Evolutionary conservation across 441 rosid species (phyloP).

Genomic region (Geranium incanum): DNA sequence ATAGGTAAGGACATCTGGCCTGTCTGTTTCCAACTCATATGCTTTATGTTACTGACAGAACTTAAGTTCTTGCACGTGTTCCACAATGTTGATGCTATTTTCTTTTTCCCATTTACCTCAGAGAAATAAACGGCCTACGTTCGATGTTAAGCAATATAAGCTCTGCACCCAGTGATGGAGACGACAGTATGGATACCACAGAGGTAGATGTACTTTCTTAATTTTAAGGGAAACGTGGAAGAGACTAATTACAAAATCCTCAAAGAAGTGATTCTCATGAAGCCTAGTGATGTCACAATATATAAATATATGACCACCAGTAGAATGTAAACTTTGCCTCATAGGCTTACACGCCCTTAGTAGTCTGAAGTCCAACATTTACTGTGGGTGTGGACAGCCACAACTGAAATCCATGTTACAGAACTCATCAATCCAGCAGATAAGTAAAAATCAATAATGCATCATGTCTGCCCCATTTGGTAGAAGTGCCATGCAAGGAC

Average conservation of each 20-base stretch:
- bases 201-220: conserved; percentile 37
- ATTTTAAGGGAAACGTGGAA: not conserved
- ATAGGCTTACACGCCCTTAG: not conserved
- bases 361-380: not conserved
- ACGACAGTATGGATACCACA: conserved; percentile 23
- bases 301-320: not conserved
- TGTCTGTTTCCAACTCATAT: conserved; percentile 18
- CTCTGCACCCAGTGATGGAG: conserved; percentile 32
- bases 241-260: not conserved
- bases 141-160: conserved; percentile 38
- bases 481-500: not conserved
- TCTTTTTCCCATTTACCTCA: conserved; percentile 33
- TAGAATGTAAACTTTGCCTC: not conserved
- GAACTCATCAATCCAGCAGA: not conserved
- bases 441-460: not conserved
- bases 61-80: conserved; percentile 12
- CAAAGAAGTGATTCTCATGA: not conserved
- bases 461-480: not conserved
- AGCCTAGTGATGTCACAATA: not conserved
- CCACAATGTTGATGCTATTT: conserved; percentile 21
- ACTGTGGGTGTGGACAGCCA: not conserved
- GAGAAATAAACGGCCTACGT: conserved; percentile 61
- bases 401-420: not conserved
- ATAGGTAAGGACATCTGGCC: conserved; percentile 42
- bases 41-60: conserved; percentile 16